Evolutionary conservation across 2,329 filamentous ascomycete genomes (phyloP).

Genomic region (Ustilaginoidea virens): DNA sequence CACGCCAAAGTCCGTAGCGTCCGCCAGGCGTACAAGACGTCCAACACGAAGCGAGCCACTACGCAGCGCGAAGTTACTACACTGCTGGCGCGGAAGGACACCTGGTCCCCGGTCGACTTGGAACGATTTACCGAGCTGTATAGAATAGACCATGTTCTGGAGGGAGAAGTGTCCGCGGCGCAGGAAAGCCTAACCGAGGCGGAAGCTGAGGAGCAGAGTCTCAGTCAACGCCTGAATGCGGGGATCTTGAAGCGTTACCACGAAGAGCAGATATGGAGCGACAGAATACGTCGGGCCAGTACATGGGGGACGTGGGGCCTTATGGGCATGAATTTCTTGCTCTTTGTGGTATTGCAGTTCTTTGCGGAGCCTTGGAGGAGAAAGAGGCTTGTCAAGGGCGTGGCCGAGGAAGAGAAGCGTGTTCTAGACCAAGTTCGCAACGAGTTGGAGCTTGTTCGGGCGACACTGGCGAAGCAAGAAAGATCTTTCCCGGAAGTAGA

Average conservation of each 20-base stretch:
- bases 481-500: constrained; percentile 5
- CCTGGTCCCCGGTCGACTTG: constrained; percentile 73
- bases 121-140: constrained; percentile 92
- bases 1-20: constrained; percentile 53
- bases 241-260: constrained; percentile 86
- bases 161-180: constrained; percentile 62
- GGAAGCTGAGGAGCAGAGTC: constrained; percentile 67
- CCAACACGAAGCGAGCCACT: constrained; percentile 66
- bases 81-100: constrained; percentile 83
- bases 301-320: constrained; percentile 98
- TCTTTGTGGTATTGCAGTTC: constrained; percentile 77
- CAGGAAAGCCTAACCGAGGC: constrained; percentile 58
- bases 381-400: constrained; percentile 62
- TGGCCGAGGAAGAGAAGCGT: constrained; percentile 62
- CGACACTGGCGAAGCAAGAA: constrained; percentile 13
- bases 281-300: constrained; percentile 88
- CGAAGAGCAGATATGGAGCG: constrained; percentile 98
- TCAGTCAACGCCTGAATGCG: constrained; percentile 59
- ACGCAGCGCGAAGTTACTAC: constrained; percentile 94
- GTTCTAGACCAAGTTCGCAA: constrained; percentile 31
- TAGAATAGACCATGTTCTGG: constrained; percentile 81
- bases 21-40: constrained; percentile 65
- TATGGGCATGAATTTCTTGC: constrained; percentile 88
- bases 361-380: constrained; percentile 89
- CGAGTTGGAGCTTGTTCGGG: constrained; percentile 22